These are phyloP conservation scores for Leersia perrieri DNA, from an alignment of 176 grass and related monocot species.

Conservation along the genomic window DNA sequence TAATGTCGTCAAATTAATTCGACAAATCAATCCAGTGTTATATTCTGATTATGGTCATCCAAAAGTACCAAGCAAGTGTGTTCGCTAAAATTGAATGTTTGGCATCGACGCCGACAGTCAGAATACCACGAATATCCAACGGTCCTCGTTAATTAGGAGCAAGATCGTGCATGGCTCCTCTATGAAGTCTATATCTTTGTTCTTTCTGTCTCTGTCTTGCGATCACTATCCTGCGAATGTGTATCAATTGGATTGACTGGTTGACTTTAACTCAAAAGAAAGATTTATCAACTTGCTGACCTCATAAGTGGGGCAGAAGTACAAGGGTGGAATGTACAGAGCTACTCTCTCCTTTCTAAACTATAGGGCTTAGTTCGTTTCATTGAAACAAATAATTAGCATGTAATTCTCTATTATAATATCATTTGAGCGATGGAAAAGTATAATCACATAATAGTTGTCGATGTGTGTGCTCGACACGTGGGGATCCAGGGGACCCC, in stretches of 20 bases:
- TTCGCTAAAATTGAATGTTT: background rate
- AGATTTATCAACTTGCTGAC: background rate
- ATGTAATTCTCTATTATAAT: too few species aligned
- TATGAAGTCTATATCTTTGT: background rate
- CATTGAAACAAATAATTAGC: too few species aligned
- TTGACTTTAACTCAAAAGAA: background rate
- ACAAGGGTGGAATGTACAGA: background rate
- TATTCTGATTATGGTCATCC: background rate
- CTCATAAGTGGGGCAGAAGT: background rate
- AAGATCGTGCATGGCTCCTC: background rate
- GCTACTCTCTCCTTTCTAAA: too few species aligned
- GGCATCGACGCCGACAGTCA: background rate
- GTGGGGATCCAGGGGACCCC: too few species aligned
- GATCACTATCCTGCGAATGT: background rate
- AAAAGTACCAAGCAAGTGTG: background rate
- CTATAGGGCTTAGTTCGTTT: too few species aligned
- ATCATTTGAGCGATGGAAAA: too few species aligned
- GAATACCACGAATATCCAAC: background rate
- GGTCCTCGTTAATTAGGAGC: background rate
- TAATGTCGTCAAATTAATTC: background rate
- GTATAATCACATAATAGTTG: too few species aligned
- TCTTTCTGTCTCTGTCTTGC: background rate
- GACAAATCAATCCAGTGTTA: too few species aligned
- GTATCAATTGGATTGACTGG: background rate
- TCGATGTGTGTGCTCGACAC: too few species aligned